These are phyloP conservation scores for Atkinsonella texensis DNA, from an alignment of 2,329 filamentous ascomycete species.

Conservation along the genomic window DNA sequence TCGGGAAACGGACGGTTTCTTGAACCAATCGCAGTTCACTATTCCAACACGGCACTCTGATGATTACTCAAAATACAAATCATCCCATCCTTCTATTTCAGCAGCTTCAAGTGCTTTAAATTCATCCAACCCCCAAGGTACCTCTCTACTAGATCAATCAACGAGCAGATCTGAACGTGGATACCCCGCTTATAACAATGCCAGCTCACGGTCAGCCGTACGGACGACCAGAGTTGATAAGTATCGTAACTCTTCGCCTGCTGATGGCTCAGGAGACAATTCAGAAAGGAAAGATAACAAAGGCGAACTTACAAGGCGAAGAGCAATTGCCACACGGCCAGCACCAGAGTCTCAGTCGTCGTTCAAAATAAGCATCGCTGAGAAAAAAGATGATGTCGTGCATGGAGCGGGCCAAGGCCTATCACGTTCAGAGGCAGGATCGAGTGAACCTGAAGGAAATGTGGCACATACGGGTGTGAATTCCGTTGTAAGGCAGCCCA, in stretches of 20 bases:
- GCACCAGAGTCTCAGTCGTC: not conserved
- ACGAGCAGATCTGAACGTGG: slow-evolving; percentile 10
- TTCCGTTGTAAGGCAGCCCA: slow-evolving; percentile 18
- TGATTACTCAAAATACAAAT: slow-evolving; percentile 24
- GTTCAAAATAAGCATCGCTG: not conserved
- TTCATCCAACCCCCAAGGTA: slow-evolving; percentile 18
- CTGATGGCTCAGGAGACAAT: slow-evolving; percentile 13
- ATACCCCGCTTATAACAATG: slow-evolving; percentile 4
- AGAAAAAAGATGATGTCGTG: not conserved
- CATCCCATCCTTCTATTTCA: slow-evolving; percentile 40
- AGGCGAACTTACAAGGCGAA: slow-evolving; percentile 7
- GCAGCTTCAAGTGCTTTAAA: slow-evolving; percentile 44
- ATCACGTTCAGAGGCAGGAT: slow-evolving; percentile 7
- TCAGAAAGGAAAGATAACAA: slow-evolving; percentile 10
- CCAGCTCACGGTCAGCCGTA: slow-evolving; percentile 1
- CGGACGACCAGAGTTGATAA: not conserved
- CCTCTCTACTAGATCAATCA: slow-evolving; percentile 9
- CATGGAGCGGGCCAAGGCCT: slow-evolving; percentile 11
- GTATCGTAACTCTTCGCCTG: slow-evolving; percentile 6
- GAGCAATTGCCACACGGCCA: slow-evolving; percentile 10
- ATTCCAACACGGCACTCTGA: slow-evolving; percentile 24
- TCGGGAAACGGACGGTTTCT: slow-evolving; percentile 19
- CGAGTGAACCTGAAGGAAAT: slow-evolving; percentile 14
- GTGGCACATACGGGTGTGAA: slow-evolving; percentile 12
- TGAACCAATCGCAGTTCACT: slow-evolving; percentile 17